Base-by-base conservation (phyloP, 306 rosid species). In the Mimosa pudica region DNA sequence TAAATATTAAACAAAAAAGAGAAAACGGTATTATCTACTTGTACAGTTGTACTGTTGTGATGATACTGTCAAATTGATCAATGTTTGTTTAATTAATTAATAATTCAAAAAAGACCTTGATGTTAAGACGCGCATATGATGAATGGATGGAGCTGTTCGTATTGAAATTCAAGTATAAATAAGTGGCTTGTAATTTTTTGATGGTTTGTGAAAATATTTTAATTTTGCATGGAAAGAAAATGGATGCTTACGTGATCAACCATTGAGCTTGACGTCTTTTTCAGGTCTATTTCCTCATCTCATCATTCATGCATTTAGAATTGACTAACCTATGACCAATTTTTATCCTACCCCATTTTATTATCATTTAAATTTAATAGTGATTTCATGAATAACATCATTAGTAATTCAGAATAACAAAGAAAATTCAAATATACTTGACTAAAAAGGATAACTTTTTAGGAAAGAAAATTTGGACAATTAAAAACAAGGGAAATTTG, bases 161-260 rank as follows among this genome's bases (percentile, higher is more conserved):
- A 47, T 36, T 73, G 75, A 68, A 58, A 32, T 58, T 41, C 48
- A 54, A n/a, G 70, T 60, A 57, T 57, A 57, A 0, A 57, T 18
- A 48, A 66, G 38, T 46, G 32, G 75, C 20, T 52, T 54, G 14
- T 73, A n/a, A 36, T 33, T 64, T 79, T 70, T 82, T 7, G 14
- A 1, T 10, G 47, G n/a, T 54, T 54, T 5, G 24, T 17, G 61
- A 54, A 17, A 1, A 54, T 57, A 18, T 54, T 16, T 54, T 14
- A 17, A 35, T 55, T 79, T 76, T 84, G 85, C 88, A 88, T 81
- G 85, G 77, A 74, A 82, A 55, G 60, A 3, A 67, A 82, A 85
- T 86, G 92, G 92, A 88, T 77, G 80, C 83, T 81, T 86, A 83
- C 80, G 73, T 77, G 78, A 75, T 81, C 74, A 77, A 55, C 77